Conservation (phyloP, 371 early-diverging fungal species). For the Nematocida minor region DNA sequence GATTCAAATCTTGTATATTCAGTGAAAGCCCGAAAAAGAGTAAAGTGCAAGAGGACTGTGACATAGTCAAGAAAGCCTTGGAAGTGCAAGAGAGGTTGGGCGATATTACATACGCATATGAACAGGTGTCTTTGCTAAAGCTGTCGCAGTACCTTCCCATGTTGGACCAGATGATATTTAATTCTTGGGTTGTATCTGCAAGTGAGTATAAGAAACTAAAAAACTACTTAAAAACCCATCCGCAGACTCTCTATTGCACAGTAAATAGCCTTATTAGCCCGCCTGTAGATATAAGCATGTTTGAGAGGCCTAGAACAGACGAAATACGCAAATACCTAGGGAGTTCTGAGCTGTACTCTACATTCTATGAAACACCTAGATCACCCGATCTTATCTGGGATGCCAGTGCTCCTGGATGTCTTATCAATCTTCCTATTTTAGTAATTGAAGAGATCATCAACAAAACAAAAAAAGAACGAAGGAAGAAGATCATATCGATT, state of each 20-base stretch:
- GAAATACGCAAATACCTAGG: not conserved
- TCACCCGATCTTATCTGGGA: too few relatives aligned
- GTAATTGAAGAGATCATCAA: not conserved
- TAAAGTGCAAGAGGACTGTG: not conserved
- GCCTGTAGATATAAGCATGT: not conserved
- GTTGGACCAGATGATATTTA: not conserved
- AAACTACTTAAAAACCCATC: not conserved
- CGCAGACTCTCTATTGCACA: conserved; percentile 1
- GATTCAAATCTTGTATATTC: not conserved
- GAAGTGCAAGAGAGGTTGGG: not conserved
- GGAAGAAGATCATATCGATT: not conserved
- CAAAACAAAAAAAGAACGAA: not conserved
- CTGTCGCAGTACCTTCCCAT: not conserved
- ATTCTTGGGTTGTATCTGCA: not conserved
- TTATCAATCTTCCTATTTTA: not conserved
- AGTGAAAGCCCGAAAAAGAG: not conserved
- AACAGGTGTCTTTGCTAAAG: not conserved
- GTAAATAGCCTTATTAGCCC: not conserved
- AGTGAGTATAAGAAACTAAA: not conserved
- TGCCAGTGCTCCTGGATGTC: too few relatives aligned
- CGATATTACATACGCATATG: not conserved
- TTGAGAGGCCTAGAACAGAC: not conserved
- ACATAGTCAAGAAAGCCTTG: not conserved
- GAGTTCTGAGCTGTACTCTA: too few relatives aligned
- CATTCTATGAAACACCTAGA: too few relatives aligned